Base-by-base conservation (phyloP, 1,284 basidiomycete genomes). In the Agroathelia rolfsii region DNA sequence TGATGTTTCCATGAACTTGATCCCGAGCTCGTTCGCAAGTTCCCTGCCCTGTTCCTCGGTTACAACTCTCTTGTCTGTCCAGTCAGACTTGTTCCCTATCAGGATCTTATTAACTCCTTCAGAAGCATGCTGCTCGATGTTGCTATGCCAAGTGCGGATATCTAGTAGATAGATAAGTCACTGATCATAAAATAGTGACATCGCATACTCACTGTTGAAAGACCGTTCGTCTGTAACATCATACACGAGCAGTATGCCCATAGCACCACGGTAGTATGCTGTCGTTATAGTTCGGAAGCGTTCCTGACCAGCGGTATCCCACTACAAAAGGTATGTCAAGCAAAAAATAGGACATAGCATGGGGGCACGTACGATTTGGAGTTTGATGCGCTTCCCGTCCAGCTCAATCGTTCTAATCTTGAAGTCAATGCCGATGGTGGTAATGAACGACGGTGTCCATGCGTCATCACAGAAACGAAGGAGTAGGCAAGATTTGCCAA, bases 401-500 rank as follows among this genome's bases (percentile, higher is more conserved):
- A 96, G 71, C 55, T 95, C 92, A 53, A 96, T 95, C 28, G 92
- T 95, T 24, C 92, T 81, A 58, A 96, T 96, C 75, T 92, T 89
- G 69, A 89, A 90, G 72, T 88, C 86, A 50, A 88, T 88, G 35
- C 92, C 95, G 57, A 99, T 98, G 32, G 94, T 98, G 31, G 94
- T 98, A 62, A 98, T 99, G 69, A 98, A 98, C 24, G 89, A 94
- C 18, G 94, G 94, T 21, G 95, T 98, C 94, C 94, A 98, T 43
- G 94, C 89, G 60, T 98, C 95, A 64, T 98, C 95, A 59, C 94
- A 98, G 77, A 99, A 99, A 44, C 95, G 86, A 39, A 98, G 76
- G 37, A 99, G 72, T 11, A 99, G 72, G 70, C 95, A 98, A 32
- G 94, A 98, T 67, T 99, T 99, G 47, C 95, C 95, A 48, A 98